Evolutionary conservation across 441 rosid genomes (phyloP), one percentile per base, ranked within the genome.

Genomic region (Euphorbia schlechtendalii): DNA sequence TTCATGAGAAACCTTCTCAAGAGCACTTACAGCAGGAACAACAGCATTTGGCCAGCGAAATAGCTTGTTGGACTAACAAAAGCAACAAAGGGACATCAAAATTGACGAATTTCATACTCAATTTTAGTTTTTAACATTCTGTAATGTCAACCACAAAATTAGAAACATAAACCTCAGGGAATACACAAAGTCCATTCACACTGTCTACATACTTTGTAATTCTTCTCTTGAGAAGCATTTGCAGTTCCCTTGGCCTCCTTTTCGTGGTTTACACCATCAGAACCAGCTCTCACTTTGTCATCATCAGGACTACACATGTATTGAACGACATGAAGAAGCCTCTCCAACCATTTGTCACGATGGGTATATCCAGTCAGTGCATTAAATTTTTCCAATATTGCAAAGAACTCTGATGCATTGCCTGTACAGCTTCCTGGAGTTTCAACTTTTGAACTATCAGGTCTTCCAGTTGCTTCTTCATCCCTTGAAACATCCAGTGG

Each of bases 41-140:
- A 94, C 96, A 77, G 78, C 87, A 81, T 94, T 91, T 49, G 96
- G 99, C 96, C 98, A 94, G 67, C 75, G 61, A 68, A 90, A 89
- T 43, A 68, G 67, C 65, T 78, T 82, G 51, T 56, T 72, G 45
- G 48, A 74, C 98, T 90, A 80, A 67, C 73, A 61, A 73, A 64
- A 55, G 58, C 55, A 59, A 65, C 32, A 56, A 49, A 56, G 46
- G 2, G 30, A 51, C 18, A 66, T 27, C 22, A 41, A 20, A 45
- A 54, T 43, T 57, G 20, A 9, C 18, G 4, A 46, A 30, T 20
- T 32, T 52, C 15, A 65, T 58, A 38, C 27, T 61, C 48, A 52
- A 48, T 13, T 58, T 11, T 48, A 45, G 20, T 32, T 21, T 43
- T 38, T 14, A 64, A 28, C 14, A 17, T 48, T n/a, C 28, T 24